Percentiles rank a stretch among this genome's conserved stretches.
phyloP scores from a whole-genome alignment of 2,329 filamentous ascomycete genomes.

The Fusarium burgessii region DNA sequence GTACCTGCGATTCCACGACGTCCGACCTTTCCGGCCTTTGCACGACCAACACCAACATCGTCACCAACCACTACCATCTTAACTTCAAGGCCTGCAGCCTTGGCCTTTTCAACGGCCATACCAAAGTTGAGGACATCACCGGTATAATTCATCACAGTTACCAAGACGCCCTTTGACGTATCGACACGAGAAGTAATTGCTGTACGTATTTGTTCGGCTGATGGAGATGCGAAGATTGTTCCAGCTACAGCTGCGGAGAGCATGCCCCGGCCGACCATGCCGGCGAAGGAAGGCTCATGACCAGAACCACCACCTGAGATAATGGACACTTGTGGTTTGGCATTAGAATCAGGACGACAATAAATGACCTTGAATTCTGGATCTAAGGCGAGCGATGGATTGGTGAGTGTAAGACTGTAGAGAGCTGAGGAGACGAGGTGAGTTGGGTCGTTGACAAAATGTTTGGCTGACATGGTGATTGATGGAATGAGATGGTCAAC shows the following conservation, averaged over 20 bases:
- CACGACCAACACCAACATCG: constrained; percentile 88
- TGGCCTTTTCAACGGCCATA: constrained; percentile 92
- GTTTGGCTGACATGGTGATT: constrained; percentile 70
- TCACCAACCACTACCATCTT: constrained; percentile 95
- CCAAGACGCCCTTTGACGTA: constrained; percentile 78
- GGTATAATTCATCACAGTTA: constrained; percentile 97
- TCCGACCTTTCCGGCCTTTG: constrained; percentile 89
- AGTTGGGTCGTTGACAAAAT: constrained; percentile 89
- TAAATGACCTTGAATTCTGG: constrained; percentile 86
- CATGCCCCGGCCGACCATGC: constrained; percentile 85
- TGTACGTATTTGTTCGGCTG: constrained; percentile 82
- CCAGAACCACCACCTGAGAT: constrained; percentile 90
- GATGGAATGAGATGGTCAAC: constrained; percentile 3
- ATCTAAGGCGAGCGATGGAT: constrained; percentile 86
- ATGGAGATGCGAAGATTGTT: constrained; percentile 86
- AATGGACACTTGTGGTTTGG: constrained; percentile 77
- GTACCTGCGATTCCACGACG: constrained; percentile 91
- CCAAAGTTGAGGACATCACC: constrained; percentile 93
- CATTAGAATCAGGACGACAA: constrained; percentile 65
- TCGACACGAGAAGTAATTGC: constrained; percentile 81
- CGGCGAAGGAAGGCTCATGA: constrained; percentile 89
- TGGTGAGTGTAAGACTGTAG: constrained; percentile 81
- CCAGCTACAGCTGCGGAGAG: constrained; percentile 86
- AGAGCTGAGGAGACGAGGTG: constrained; percentile 83
- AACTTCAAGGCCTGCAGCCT: constrained; percentile 78